phyloP scores from a whole-genome alignment of 768 basidiomycete genomes.

The Auricularia heimuer region DNA sequence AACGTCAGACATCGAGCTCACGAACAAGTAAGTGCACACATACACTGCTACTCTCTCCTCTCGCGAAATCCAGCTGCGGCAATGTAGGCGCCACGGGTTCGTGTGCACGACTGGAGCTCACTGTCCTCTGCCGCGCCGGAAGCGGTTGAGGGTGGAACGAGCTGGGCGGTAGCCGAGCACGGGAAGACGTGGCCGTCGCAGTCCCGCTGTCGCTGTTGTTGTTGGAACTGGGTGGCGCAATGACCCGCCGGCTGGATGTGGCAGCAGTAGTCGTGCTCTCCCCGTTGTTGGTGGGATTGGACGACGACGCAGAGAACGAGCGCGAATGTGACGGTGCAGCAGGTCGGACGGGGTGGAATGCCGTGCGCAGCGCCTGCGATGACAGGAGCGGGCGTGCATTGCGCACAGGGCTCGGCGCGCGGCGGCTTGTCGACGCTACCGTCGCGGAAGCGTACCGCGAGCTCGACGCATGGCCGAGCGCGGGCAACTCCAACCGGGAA shows the following conservation, averaged over 20 bases:
- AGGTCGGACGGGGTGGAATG: not conserved
- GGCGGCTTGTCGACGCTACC: not conserved
- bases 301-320: not conserved
- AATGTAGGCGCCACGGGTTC: no score
- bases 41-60: no score
- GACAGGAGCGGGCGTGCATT: not conserved
- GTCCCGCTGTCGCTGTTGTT: not conserved
- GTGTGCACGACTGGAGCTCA: no score
- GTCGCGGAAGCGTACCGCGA: not conserved
- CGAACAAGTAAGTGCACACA: no score
- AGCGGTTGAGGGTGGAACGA: no score
- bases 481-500: no score
- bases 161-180: no score
- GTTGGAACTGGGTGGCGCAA: not conserved
- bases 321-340: not conserved
- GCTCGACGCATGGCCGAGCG: not conserved
- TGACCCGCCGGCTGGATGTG: no score
- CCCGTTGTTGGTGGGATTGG: not conserved
- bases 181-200: not conserved
- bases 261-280: not conserved
- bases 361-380: not conserved
- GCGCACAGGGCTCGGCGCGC: not conserved
- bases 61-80: no score
- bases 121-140: no score
- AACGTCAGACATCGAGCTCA: no score